Conservation (phyloP, 805 yeast species). For the Limtongozyma cylindracea region DNA sequence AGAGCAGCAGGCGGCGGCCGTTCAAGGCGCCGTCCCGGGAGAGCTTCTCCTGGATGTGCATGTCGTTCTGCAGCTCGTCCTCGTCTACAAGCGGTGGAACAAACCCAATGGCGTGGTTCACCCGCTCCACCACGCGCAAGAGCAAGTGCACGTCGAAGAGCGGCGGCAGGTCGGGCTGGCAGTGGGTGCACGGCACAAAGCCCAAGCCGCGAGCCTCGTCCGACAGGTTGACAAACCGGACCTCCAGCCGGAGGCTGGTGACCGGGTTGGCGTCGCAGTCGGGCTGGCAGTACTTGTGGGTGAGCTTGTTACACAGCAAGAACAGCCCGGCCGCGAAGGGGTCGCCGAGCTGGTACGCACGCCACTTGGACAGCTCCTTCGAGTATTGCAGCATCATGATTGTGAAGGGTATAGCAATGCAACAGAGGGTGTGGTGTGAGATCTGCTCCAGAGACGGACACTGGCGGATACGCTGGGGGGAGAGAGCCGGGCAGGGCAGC, state of each 20-base stretch:
- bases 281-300: constrained; percentile 32
- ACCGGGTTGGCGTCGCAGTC: constrained; percentile 29
- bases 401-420: too few relatives aligned
- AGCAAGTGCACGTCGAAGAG: constrained; percentile 18
- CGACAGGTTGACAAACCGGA: constrained; percentile 15
- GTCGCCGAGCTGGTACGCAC: constrained; percentile 38
- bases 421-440: too few relatives aligned
- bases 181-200: constrained; percentile 22
- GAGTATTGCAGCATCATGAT: too few relatives aligned
- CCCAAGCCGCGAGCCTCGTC: constrained; percentile 18
- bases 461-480: too few relatives aligned
- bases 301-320: constrained; percentile 18
- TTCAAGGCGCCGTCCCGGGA: constrained; percentile 1
- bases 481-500: too few relatives aligned
- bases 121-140: constrained; percentile 21
- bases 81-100: constrained; percentile 22
- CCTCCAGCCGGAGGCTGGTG: constrained; percentile 16
- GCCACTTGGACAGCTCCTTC: constrained; percentile 23
- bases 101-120: constrained; percentile 34
- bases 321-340: constrained; percentile 40
- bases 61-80: constrained; percentile 13
- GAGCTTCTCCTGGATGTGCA: constrained; percentile 11
- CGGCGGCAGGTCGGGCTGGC: constrained; percentile 24
- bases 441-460: too few relatives aligned
- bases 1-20: constrained; percentile 7